Evolutionary conservation across 2,329 filamentous ascomycete genomes (phyloP).

Genomic region (Colletotrichum godetiae): DNA sequence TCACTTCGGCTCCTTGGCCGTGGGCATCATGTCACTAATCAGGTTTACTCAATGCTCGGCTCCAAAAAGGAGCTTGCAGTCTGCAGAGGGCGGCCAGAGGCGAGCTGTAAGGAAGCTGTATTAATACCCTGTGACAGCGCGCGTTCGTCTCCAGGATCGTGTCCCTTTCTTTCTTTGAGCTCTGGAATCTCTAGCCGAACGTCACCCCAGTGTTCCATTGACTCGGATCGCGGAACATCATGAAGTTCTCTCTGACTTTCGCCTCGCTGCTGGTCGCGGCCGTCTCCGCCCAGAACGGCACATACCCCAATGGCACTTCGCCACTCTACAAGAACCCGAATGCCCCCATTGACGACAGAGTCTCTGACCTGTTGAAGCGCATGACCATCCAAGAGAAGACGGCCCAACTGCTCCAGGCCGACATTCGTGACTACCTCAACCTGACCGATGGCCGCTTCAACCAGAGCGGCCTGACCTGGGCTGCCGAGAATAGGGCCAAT

Average conservation of each 20-base stretch:
- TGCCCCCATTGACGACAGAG: constrained; percentile 71
- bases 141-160: neutral
- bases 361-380: constrained; percentile 74
- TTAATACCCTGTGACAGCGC: constrained; percentile 34
- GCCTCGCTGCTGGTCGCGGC: constrained; percentile 40
- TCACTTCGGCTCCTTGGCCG: constrained; percentile 13
- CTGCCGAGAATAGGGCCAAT: constrained; percentile 74
- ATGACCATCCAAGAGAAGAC: constrained; percentile 83
- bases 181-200: constrained; percentile 28
- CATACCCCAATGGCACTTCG: constrained; percentile 32
- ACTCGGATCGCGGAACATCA: constrained; percentile 32
- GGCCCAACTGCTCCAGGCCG: constrained; percentile 75
- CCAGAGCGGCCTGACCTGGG: constrained; percentile 72
- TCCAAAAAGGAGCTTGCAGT: neutral
- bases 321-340: constrained; percentile 72
- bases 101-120: constrained; percentile 19
- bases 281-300: constrained; percentile 41
- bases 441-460: constrained; percentile 76
- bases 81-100: too few relatives aligned
- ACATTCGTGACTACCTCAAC: constrained; percentile 80
- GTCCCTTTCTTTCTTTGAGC: neutral
- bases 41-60: neutral
- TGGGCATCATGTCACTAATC: constrained; percentile 24
- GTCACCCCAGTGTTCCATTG: constrained; percentile 22
- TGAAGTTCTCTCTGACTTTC: constrained; percentile 44